Base-by-base conservation (phyloP, 2,329 filamentous ascomycete genomes). In the Tolypocladium album region DNA sequence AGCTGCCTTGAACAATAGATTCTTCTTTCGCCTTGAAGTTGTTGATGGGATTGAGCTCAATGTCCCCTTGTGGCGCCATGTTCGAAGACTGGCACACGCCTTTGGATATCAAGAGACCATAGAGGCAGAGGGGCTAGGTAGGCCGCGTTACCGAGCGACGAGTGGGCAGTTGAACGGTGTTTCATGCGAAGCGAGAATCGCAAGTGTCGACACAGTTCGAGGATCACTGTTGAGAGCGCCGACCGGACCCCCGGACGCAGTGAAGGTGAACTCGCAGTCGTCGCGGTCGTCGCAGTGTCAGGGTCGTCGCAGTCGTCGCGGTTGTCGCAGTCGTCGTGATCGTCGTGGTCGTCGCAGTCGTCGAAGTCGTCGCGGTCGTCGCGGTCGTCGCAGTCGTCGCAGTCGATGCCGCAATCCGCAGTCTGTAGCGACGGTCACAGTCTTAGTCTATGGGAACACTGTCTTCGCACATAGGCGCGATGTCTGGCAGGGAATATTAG, bases 21-120 rank as follows among this genome's bases (percentile, higher is more conserved):
- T 86, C 84, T 63, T 87, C 83, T 66, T 82, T 83, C 63, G 83
- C 73, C 64, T 81, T 80, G 68, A 84, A 79, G 55, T 78, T 81
- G 61, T 78, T 78, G 69, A 83, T 79, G 42, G 80, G 81, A 67
- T 81, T 83, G 68, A 87, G 76, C 68, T 84, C 80, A 66, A 84
- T 75, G 67, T 79, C 75, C 61, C 69, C 69, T 43, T 71, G 69
- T 50, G 70, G 70, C 50, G 76, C 75, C 75, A 75, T 78, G 4
- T 31, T 36, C 50, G 50, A 31, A 17, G 62, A 57, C 22, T 53
- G 12, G 15, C 12, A 39, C 12, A 1, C 36, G 55, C 27, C 55
- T 12, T n/a, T n/a, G 38, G 22, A n/a, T 17, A 27, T 20, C 2
- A 13, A 12, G 17, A n/a, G 42, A 34, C 42, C 39, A 39, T 47